Percentiles rank a stretch among this genome's conserved stretches.
Evolutionary conservation across 495 filamentous ascomycete species (phyloP).

Genomic region (Poronia punctata): DNA sequence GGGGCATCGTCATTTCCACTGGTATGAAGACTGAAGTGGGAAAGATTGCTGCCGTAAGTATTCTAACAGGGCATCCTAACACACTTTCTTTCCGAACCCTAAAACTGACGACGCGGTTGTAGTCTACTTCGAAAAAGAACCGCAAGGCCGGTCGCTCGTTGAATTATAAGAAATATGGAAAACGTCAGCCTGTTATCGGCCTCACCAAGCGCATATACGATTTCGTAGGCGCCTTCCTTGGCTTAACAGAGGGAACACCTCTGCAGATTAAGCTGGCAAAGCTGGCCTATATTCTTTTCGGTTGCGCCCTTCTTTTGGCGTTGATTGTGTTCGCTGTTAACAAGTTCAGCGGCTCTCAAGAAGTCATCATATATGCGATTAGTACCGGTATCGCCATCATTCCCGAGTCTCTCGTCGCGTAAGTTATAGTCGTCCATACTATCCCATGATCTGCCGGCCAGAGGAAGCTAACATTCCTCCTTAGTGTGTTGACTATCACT

Average conservation of each 20-base stretch:
- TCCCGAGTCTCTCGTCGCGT: slow-evolving; percentile 61
- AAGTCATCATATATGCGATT: slow-evolving; percentile 78
- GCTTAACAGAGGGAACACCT: slow-evolving; percentile 72
- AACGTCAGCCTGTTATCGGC: slow-evolving; percentile 51
- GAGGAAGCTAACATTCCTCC: too few species aligned
- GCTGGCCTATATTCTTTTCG: slow-evolving; percentile 68
- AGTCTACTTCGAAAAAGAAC: slow-evolving; percentile 48
- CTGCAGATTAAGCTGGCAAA: slow-evolving; percentile 75
- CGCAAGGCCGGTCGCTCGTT: slow-evolving; percentile 56
- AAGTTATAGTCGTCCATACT: too few species aligned
- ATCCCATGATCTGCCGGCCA: too few species aligned
- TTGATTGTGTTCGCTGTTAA: slow-evolving; percentile 78
- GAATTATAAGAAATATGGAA: slow-evolving; percentile 56
- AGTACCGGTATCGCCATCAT: slow-evolving; percentile 67
- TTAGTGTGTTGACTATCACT: slow-evolving; percentile 59
- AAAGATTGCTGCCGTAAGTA: slow-evolving; percentile 58
- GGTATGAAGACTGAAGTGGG: slow-evolving; percentile 81
- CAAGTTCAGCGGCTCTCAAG: slow-evolving; percentile 58
- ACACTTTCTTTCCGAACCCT: slow-evolving; percentile 40
- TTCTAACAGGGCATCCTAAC: slow-evolving; percentile 40
- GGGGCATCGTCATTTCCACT: slow-evolving; percentile 59
- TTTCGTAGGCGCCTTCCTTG: slow-evolving; percentile 58
- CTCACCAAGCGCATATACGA: slow-evolving; percentile 53
- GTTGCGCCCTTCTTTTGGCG: slow-evolving; percentile 64
- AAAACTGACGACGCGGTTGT: background rate